Base-by-base conservation (phyloP, 2,329 filamentous ascomycete genomes). In the Drechslerella coelobrocha region DNA sequence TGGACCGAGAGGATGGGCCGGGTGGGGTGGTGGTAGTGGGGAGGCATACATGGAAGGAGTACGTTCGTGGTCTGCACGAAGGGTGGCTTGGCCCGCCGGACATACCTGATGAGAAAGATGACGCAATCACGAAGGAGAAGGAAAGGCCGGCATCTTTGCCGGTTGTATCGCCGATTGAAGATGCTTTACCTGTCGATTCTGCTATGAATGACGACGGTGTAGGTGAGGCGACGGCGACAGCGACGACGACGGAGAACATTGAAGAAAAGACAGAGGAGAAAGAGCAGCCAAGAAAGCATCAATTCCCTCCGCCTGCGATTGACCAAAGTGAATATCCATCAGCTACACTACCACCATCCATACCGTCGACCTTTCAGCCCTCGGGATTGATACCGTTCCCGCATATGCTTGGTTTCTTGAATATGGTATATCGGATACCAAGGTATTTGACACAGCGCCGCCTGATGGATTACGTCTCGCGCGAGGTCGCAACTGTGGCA, bases 1-100 rank as follows among this genome's bases (percentile, higher is more conserved):
- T 93, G 8, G 83, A 82, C 24, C 86, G 90, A 31, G 93, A 89
- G 76, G 83, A 88, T 2, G 92, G 90, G 8, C 82, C 89, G 21
- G 84, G 85, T 73, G 94, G 94, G 47, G 93, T 97, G 77, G 83
- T 99, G 55, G 87, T 97, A 17, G 86, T 99, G 75, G 94, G 94
- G 10, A 83, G 93, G 62, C 90, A 97, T 78, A 88, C 93, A 8
- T 99, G 94, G 94, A 99, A 97, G 81, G 94, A 99, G 80, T 99
- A 97, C 78, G 82, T 97, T 23, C 85, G 92, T 66, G 94, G 94
- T 48, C 78, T 97, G 74, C 94, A 99, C 78, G 94, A 99, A 80
- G 94, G 94, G 61, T 99, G 94, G 93, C 81, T 99, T 23, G 93
- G 94, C 0, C 92, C 94, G 6, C 81, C 96, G 45, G 85, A 89